These are phyloP conservation scores for Phaeophleospora eucalypticola DNA, from an alignment of 2,329 filamentous ascomycete genomes.

Conservation along the genomic window DNA sequence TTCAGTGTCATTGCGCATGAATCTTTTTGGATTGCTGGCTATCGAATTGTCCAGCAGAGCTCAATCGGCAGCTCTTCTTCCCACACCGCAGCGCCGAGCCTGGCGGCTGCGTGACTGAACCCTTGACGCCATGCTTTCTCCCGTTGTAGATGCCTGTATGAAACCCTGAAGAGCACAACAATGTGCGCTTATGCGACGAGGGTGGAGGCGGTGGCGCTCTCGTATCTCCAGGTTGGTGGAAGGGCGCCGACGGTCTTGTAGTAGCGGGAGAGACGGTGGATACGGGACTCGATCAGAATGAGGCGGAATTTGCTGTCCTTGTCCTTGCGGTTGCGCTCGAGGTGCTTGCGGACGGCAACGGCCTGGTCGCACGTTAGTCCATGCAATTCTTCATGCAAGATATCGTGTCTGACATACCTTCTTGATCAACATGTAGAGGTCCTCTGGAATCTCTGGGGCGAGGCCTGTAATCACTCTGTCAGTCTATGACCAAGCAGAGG, in stretches of 20 bases:
- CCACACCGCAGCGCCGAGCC: conserved; percentile 9
- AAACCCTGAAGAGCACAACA: conserved; percentile 1
- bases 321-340: conserved; percentile 99
- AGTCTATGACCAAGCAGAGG: conserved; percentile 43
- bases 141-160: conserved; percentile 15
- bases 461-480: conserved; percentile 68
- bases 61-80: conserved; percentile 9
- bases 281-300: conserved; percentile 99
- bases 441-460: conserved; percentile 97
- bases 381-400: not conserved
- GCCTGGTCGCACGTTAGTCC: conserved; percentile 52
- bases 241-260: conserved; percentile 91
- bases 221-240: conserved; percentile 97
- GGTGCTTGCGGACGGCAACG: conserved; percentile 98
- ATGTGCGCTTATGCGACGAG: conserved; percentile 71
- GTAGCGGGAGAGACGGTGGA: conserved; percentile 98
- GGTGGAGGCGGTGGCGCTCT: conserved; percentile 93
- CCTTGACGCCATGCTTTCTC: conserved; percentile 23
- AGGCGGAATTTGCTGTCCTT: conserved; percentile 99
- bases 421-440: conserved; percentile 99
- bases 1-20: conserved; percentile 12
- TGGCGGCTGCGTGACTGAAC: conserved; percentile 5
- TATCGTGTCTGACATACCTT: conserved; percentile 68
- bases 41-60: conserved; percentile 11
- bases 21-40: conserved; percentile 18